Conservation (phyloP, 164 flowering plant genomes). For the Umbellularia californica region DNA sequence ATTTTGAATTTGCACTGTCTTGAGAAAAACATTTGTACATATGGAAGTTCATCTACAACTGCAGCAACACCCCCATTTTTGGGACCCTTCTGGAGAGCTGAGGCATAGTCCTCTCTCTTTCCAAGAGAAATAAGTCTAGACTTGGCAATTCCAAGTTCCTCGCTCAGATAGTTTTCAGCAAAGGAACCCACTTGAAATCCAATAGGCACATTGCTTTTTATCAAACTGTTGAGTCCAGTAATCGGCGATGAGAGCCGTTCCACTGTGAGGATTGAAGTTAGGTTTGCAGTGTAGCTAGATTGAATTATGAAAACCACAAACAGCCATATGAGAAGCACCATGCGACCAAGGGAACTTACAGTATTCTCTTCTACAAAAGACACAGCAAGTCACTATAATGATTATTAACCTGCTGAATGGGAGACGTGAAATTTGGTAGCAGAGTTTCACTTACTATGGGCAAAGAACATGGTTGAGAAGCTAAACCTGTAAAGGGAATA, state of each 20-base stretch:
- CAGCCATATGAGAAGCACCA: slow-evolving; percentile 35
- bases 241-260: slow-evolving; percentile 41
- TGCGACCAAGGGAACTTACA: slow-evolving; percentile 32
- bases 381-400: background rate
- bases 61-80: slow-evolving; percentile 44
- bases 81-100: slow-evolving; percentile 33
- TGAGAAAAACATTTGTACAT: slow-evolving; percentile 50
- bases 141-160: slow-evolving; percentile 37
- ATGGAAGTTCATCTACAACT: slow-evolving; percentile 55
- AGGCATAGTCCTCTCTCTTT: slow-evolving; percentile 41
- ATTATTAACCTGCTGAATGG: background rate
- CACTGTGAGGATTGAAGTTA: slow-evolving; percentile 44
- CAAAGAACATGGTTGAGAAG: slow-evolving; percentile 67
- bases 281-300: slow-evolving; percentile 39
- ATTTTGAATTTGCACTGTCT: slow-evolving; percentile 37
- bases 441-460: slow-evolving; percentile 65
- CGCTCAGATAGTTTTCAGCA: slow-evolving; percentile 36
- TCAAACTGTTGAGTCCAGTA: slow-evolving; percentile 48
- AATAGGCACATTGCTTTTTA: slow-evolving; percentile 29
- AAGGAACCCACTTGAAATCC: slow-evolving; percentile 57
- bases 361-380: slow-evolving; percentile 32
- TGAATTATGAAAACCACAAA: slow-evolving; percentile 38
- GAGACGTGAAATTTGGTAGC: background rate
- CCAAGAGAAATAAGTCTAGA: slow-evolving; percentile 48
- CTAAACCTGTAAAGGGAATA: slow-evolving; percentile 63